Conservation (phyloP, 768 basidiomycete genomes). For the Favolaschia claudopus region DNA sequence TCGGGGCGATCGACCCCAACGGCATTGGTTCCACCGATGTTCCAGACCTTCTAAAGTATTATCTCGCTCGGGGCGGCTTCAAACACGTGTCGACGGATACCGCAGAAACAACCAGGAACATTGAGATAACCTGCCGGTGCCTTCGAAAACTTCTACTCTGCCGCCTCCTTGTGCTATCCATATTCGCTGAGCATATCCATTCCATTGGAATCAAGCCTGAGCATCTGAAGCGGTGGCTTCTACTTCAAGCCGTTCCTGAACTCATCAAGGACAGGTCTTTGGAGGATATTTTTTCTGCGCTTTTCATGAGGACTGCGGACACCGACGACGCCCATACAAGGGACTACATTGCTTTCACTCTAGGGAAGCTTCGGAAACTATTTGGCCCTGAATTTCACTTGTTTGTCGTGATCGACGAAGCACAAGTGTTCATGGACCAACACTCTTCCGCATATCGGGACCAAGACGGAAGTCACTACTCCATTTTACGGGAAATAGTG, state of each 20-base stretch:
- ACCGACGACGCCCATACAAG: no score
- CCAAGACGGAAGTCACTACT: neutral
- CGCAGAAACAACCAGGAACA: no score
- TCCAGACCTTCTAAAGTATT: neutral
- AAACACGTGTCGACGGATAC: neutral
- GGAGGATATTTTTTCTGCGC: no score
- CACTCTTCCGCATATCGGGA: neutral
- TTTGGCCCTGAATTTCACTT: neutral
- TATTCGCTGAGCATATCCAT: neutral
- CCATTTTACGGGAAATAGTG: neutral
- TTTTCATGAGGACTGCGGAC: no score
- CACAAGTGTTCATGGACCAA: neutral
- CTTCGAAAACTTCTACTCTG: neutral
- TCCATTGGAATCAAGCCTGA: neutral
- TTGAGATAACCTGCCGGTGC: neutral
- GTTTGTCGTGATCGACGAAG: conserved; percentile 5
- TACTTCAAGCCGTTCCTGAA: no score
- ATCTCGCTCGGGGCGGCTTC: no score
- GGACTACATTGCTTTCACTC: neutral
- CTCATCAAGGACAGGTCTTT: no score
- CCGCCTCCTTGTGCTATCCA: neutral
- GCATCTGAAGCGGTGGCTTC: no score
- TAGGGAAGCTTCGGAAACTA: neutral
- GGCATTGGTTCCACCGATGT: conserved; percentile 15
- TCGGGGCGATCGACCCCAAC: conserved; percentile 31